Evolutionary conservation across 148 eudicot species (phyloP), one percentile per base, ranked within the genome.

Genomic region (Diospyros lotus): DNA sequence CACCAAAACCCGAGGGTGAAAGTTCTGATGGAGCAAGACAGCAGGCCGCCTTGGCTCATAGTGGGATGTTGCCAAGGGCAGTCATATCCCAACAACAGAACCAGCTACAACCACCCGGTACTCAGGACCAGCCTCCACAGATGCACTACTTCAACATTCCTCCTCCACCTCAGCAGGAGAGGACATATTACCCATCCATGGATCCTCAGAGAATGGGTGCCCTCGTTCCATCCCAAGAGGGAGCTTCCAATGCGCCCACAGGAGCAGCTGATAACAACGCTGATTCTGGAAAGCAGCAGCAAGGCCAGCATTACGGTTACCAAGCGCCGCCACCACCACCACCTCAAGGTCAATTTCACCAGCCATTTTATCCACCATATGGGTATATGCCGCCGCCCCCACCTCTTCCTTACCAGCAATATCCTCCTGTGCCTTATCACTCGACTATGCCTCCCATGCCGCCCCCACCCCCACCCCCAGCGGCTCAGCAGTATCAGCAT

Each of bases 121-220:
- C 88, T 6, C 87, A 82, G 79, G 88, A 84, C 53, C 97, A 83
- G 63, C 79, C 86, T 14, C 85, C 86, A 42, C 86, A 82, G n/a
- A 79, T 83, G 88, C 87, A 86, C 13, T 95, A 90, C 71, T 92
- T 90, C 74, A 92, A 90, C 62, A 90, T 91, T 43, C 99, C 96
- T 17, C 88, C 93, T 4, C 83, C 88, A 46, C 81, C 90, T 61
- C 96, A 87, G 82, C 98, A 84, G 60, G 94, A 85, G 8, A 82
- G 94, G 68, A 70, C 91, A 3, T 83, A 61, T 64, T 95, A 95
- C 81, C 99, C 99, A 6, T 95, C 98, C 0, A 95, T 95, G 99
- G 99, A 95, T 72, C 99, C 98, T 6, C 97, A 93, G 59, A 84
- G 99, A 75, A 95, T 95, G 99, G 99, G 99, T 11, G 99, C 98